phyloP scores from a whole-genome alignment of 257 asterid genomes.

The Fraxinus americana region DNA sequence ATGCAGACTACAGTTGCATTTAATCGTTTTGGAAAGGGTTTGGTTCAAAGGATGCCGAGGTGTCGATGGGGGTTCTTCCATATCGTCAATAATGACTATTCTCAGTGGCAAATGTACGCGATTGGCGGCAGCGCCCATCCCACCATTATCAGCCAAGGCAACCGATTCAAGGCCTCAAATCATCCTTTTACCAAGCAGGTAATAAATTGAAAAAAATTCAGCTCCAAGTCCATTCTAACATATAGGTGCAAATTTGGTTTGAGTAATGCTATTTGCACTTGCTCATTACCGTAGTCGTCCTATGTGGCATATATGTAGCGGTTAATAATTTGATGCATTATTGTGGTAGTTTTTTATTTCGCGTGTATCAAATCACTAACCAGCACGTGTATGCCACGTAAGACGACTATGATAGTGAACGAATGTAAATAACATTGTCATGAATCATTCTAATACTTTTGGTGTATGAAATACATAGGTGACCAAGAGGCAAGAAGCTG shows the following conservation, averaged over 20 bases:
- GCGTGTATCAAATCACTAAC: no score
- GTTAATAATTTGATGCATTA: no score
- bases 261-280: no score
- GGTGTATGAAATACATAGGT: slow-evolving; percentile 31
- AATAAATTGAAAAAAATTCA: neutral
- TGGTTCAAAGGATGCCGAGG: slow-evolving; percentile 56
- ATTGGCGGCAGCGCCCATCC: slow-evolving; percentile 49
- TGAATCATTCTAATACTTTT: neutral
- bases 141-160: slow-evolving; percentile 49
- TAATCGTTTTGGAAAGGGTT: slow-evolving; percentile 54
- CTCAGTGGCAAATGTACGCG: slow-evolving; percentile 50
- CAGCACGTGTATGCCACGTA: no score
- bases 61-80: slow-evolving; percentile 36
- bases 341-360: no score
- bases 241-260: no score
- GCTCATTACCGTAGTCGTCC: no score
- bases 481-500: slow-evolving; percentile 55
- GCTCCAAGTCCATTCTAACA: neutral
- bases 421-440: neutral
- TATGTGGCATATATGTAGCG: no score
- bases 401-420: no score
- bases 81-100: slow-evolving; percentile 46
- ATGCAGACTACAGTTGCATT: slow-evolving; percentile 60
- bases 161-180: slow-evolving; percentile 35
- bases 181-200: slow-evolving; percentile 38